Base-by-base conservation (phyloP, 1,284 basidiomycete species). In the Tilletia horrida region DNA sequence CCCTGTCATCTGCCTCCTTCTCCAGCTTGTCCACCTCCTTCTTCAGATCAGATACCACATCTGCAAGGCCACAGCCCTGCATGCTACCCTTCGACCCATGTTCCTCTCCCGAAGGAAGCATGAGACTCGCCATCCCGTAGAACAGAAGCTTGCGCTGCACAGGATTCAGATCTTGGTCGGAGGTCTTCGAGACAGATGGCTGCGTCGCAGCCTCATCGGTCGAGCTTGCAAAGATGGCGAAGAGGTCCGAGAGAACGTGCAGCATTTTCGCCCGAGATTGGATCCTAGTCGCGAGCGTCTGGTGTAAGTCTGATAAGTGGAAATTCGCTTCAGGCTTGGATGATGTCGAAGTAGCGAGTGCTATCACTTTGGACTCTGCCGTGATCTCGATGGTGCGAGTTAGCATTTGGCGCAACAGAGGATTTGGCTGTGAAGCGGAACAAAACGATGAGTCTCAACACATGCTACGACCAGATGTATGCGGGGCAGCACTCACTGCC, bases 1-100 rank as follows among this genome's bases (percentile, higher is more conserved):
- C 50, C 50, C 50, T 25, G 23, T 52, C 50, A 21, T 52, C 50
- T 21, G 21, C 50, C 50, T 52, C 50, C 50, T 27, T 52, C 50
- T 27, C 23, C 50, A 52, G 27, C n/a, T 27, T 27, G 1, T 6
- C 23, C 50, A 52, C 50, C 23, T 25, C n/a, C 50, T 6, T 27
- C 50, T 21, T 23, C 7, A 52, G 11, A 11, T 27, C 50, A 21
- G 13, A 18, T 48, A 48, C 45, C 6, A 23, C 45, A 40, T 40
- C 21, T 48, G 45, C 45, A 48, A 48, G 45, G 7, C 45, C 18
- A 48, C 16, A n/a, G 18, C 21, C 18, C 45, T 48, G 45, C 21
- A 18, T 4, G 45, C 16, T 23, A 4, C 4, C 45, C 18, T 48
- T 18, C 45, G 21, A 18, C 45, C 6, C 45, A 13, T 23, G 3